A percentile compares a stretch with the other conserved stretches of the same genome.
Conservation (phyloP, 2,329 filamentous ascomycete species). For the Dothideomycetes sp. region DNA sequence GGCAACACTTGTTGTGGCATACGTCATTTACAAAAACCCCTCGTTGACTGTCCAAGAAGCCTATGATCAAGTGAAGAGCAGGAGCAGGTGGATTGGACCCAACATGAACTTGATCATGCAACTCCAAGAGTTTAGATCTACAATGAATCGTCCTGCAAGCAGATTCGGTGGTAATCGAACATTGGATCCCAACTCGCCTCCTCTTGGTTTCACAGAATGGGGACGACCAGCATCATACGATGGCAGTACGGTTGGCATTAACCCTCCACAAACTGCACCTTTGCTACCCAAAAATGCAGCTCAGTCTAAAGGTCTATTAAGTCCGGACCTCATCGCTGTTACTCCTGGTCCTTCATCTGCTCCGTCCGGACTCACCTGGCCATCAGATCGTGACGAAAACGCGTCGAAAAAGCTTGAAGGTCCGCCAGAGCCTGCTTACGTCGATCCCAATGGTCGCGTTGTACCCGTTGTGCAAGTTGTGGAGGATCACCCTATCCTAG, state of each 20-base stretch:
- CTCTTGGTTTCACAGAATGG: slow-evolving; percentile 26
- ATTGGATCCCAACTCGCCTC: slow-evolving; percentile 26
- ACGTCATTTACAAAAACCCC: slow-evolving; percentile 71
- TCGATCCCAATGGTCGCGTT: slow-evolving; percentile 27
- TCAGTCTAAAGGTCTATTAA: slow-evolving; percentile 1
- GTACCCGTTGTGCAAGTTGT: slow-evolving; percentile 24
- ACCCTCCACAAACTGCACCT: slow-evolving; percentile 49
- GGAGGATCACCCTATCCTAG: slow-evolving; percentile 9
- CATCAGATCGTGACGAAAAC: slow-evolving; percentile 22
- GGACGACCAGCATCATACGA: slow-evolving; percentile 14
- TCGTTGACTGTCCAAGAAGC: slow-evolving; percentile 71
- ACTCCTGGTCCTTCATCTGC: slow-evolving; percentile 57
- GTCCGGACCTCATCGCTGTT: slow-evolving; percentile 22
- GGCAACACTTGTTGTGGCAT: slow-evolving; percentile 77
- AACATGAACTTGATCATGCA: slow-evolving; percentile 93
- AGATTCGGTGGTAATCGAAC: slow-evolving; percentile 22
- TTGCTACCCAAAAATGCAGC: slow-evolving; percentile 34
- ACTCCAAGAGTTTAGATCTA: slow-evolving; percentile 63
- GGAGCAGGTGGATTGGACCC: slow-evolving; percentile 79
- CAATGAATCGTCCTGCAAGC: slow-evolving; percentile 27
- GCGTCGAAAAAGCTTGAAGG: slow-evolving; percentile 3
- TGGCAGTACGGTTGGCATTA: slow-evolving; percentile 5
- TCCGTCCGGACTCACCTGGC: slow-evolving; percentile 54
- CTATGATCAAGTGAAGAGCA: slow-evolving; percentile 69
- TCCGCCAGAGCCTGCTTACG: slow-evolving; percentile 46